Percentiles rank a stretch among this genome's conserved stretches.
phyloP scores from a whole-genome alignment of 306 rosid species.

The Alnus rubra region DNA sequence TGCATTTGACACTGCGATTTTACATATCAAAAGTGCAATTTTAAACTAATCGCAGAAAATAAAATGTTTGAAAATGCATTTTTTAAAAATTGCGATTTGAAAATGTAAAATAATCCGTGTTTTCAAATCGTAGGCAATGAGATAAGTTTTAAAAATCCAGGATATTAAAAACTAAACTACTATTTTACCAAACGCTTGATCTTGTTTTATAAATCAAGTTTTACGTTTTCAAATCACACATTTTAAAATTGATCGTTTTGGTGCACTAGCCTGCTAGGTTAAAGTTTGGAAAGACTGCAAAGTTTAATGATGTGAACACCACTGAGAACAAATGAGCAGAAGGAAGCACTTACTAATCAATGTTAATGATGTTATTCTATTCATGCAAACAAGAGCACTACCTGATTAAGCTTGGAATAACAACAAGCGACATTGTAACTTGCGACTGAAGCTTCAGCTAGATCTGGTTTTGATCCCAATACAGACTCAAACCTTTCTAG shows the following conservation, averaged over 20 bases:
- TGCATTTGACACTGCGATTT: background rate
- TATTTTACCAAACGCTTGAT: too few species aligned
- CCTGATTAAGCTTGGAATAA: conserved; percentile 95
- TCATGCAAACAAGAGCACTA: conserved; percentile 24
- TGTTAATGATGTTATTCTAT: background rate
- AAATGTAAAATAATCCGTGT: too few species aligned
- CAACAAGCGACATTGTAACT: conserved; percentile 95
- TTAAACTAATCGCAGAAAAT: too few species aligned
- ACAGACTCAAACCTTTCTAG: conserved; percentile 83
- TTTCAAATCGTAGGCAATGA: too few species aligned
- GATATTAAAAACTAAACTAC: too few species aligned
- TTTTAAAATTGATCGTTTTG: too few species aligned
- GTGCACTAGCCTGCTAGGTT: background rate
- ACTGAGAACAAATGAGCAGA: background rate
- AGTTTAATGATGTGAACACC: background rate
- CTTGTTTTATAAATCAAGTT: too few species aligned
- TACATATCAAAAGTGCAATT: too few species aligned
- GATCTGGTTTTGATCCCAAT: conserved; percentile 78
- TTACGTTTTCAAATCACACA: too few species aligned
- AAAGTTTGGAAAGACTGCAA: background rate
- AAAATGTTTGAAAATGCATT: too few species aligned
- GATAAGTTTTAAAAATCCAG: too few species aligned
- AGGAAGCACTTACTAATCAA: background rate
- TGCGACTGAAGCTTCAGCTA: conserved; percentile 78
- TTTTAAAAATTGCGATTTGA: too few species aligned